Percentiles rank a stretch among this genome's conserved stretches.
Evolutionary conservation across 2,329 filamentous ascomycete genomes (phyloP).

Genomic region (Stromatinia cepivora): DNA sequence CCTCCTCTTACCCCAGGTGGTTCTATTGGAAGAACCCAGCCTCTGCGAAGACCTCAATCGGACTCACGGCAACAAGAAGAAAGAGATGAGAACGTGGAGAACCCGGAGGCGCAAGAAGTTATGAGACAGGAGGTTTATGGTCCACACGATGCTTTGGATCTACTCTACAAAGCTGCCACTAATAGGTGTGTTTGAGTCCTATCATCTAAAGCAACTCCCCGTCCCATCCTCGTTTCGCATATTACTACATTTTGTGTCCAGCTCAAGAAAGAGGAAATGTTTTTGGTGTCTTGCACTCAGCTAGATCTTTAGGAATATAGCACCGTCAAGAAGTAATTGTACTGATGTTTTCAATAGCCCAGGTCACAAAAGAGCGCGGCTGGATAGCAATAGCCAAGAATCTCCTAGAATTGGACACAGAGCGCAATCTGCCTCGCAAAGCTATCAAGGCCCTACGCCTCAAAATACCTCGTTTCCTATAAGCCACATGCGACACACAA

Average conservation of each 20-base stretch:
- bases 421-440: slow-evolving; percentile 26
- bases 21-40: slow-evolving; percentile 63
- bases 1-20: slow-evolving; percentile 65
- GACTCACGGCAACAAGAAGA: slow-evolving; percentile 40
- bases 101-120: slow-evolving; percentile 63
- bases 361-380: slow-evolving; percentile 39
- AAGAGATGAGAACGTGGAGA: slow-evolving; percentile 60
- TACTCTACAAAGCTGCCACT: slow-evolving; percentile 84
- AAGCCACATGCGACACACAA: slow-evolving; percentile 29
- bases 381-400: slow-evolving; percentile 33
- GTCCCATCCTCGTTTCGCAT: background rate
- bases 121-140: slow-evolving; percentile 78
- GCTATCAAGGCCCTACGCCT: slow-evolving; percentile 26
- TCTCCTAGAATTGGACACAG: slow-evolving; percentile 34
- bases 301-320: background rate
- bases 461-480: slow-evolving; percentile 32
- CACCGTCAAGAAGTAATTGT: background rate
- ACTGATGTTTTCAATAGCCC: slow-evolving; percentile 46
- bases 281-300: background rate
- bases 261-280: background rate
- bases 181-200: slow-evolving; percentile 47
- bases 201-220: slow-evolving; percentile 37
- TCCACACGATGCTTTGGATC: slow-evolving; percentile 86
- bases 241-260: slow-evolving; percentile 39
- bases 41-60: slow-evolving; percentile 62